Base-by-base conservation (phyloP, 148 eudicot species). In the Vaccinium vitisidaea region DNA sequence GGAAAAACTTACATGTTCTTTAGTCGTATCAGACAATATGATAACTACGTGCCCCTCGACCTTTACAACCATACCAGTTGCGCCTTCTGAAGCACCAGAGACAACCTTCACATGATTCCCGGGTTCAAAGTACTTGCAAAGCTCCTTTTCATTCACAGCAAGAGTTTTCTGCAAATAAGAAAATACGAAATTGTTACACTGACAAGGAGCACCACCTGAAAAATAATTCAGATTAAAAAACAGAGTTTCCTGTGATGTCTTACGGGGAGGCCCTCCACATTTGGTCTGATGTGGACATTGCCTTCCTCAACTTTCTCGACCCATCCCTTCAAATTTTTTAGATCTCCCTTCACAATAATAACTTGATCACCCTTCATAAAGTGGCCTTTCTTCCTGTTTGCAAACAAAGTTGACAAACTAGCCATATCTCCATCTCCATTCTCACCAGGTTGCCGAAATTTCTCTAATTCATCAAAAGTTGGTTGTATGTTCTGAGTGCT, bases 241-340 rank as follows among this genome's bases (percentile, higher is more conserved):
- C 12, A 65, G 56, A 25, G 21, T 56, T 80, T 53, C 11, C 27
- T 54, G 8, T 6, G 49, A 69, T 39, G 59, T 73, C 83, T 70
- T 89, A 94, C 98, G 81, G 95, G 96, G 54, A 97, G 94, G 86
- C 94, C 99, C 84, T 92, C 89, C 49, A 87, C 96, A 82, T 91
- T 89, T 36, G 99, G 98, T 85, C 91, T 88, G 23, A 96, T 95
- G 87, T 97, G 98, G 46, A 97, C 99, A 85, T 92, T 90, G 75
- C 90, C 98, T 85, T 97, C 98, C 91, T 97, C 99, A 77, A 93
- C 96, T 90, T 97, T 97, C 91, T 97, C 99, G 83, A 97, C 99
- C 93, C 91, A 90, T 75, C 99, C 99, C 88, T 91, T 95, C 86
- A 97, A 84, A 86, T 95, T 97, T 86, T 91, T 95, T 2, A 97